Conservation (phyloP, 768 basidiomycete genomes). For the Amanita phalloides region DNA sequence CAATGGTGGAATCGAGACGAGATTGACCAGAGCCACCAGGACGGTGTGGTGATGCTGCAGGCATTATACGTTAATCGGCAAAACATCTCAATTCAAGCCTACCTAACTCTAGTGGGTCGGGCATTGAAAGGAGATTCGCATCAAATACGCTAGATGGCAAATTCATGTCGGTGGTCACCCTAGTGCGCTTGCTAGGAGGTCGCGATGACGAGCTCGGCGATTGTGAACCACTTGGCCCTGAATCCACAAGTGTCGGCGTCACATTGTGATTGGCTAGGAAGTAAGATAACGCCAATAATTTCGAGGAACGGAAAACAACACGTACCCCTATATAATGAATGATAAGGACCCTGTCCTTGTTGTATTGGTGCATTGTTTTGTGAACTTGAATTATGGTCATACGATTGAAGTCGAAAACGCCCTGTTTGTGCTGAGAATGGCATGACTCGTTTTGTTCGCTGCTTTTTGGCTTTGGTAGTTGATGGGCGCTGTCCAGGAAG, state of each 20-base stretch:
- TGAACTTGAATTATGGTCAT: slow-evolving; percentile 14
- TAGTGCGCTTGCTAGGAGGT: slow-evolving; percentile 2
- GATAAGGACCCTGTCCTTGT: slow-evolving; percentile 27
- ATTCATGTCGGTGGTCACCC: background rate
- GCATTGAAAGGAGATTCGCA: background rate
- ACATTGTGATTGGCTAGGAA: background rate
- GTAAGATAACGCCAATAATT: background rate
- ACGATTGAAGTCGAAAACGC: slow-evolving; percentile 37
- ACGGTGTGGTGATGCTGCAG: background rate
- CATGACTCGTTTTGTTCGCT: slow-evolving; percentile 20
- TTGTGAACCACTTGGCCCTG: background rate
- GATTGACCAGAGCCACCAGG: background rate
- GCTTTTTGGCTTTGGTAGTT: slow-evolving; percentile 11
- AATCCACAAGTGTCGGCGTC: background rate
- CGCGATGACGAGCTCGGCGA: background rate
- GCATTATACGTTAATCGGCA: background rate
- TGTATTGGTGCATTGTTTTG: slow-evolving; percentile 21
- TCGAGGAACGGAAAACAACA: background rate
- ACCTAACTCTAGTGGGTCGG: background rate
- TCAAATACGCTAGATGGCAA: background rate
- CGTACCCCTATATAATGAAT: slow-evolving; percentile 25
- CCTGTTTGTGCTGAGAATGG: slow-evolving; percentile 35
- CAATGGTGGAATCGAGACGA: background rate
- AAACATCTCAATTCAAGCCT: background rate
- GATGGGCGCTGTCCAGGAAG: slow-evolving; percentile 44